Conservation (phyloP, 805 yeast species). For the Kluyveromyces aestuarii region DNA sequence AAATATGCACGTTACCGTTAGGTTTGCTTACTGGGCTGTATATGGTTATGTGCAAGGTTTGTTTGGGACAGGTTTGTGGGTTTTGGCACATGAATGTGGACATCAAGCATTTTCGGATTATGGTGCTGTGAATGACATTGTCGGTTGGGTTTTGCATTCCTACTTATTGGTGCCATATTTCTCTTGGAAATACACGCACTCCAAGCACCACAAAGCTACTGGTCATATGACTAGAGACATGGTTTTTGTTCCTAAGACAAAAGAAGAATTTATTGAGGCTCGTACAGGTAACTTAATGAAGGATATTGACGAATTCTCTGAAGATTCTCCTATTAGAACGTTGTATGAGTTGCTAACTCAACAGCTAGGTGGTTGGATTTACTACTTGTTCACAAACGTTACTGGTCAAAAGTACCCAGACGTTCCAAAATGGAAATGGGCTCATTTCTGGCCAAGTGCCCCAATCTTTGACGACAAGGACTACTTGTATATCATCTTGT, state of each 20-base stretch:
- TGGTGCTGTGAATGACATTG: conserved; percentile 62
- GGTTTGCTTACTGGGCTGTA: conserved; percentile 6
- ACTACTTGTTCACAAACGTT: conserved; percentile 57
- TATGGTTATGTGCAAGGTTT: conserved; percentile 52
- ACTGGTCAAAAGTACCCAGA: conserved; percentile 62
- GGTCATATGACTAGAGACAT: conserved; percentile 76
- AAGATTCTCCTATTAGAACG: conserved; percentile 67
- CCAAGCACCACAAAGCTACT: conserved; percentile 86
- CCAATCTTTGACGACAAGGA: conserved; percentile 69
- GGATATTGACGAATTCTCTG: conserved; percentile 47
- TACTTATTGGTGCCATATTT: conserved; percentile 75
- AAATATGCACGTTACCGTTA: not conserved
- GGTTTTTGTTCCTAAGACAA: conserved; percentile 73
- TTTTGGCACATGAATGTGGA: conserved; percentile 87
- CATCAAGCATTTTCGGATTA: conserved; percentile 77
- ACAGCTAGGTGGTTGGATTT: conserved; percentile 72
- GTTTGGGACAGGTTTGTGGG: conserved; percentile 74
- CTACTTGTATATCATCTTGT: conserved; percentile 58
- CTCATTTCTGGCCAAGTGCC: conserved; percentile 66
- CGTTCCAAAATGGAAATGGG: conserved; percentile 39
- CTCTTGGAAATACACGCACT: conserved; percentile 78
- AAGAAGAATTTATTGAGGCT: conserved; percentile 41
- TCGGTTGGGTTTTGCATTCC: conserved; percentile 80
- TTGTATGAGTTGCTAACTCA: conserved; percentile 48
- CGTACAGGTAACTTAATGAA: conserved; percentile 28